Base-by-base conservation (phyloP, 2,329 filamentous ascomycete species). In the Canariomyces notabilis region DNA sequence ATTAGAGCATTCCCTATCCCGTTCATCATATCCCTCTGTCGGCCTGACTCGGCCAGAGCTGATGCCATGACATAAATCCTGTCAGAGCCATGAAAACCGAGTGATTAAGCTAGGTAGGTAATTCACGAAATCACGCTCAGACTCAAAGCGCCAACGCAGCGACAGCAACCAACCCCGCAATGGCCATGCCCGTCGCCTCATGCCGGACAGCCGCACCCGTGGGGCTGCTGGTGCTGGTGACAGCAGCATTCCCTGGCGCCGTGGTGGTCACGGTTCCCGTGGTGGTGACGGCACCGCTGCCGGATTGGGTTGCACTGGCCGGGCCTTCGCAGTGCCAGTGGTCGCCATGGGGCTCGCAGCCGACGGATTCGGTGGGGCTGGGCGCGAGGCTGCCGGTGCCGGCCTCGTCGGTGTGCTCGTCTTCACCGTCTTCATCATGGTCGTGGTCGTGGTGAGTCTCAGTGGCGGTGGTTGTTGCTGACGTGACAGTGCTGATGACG, bases 301-400 rank as follows among this genome's bases (percentile, higher is more conserved):
- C 19, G 22, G 16, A 5, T 21, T 9, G 38, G 2, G 18, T 2
- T 5, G 47, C 39, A 9, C 46, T 47, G 29, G 37, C 29, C 11
- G 50, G 42, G 20, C 52, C 50, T 15, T 43, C 29, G 41, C 55
- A 57, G 37, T 57, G 54, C 56, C 55, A 58, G 44, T 58, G 56
- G 33, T 58, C 56, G 18, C 56, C 54, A 26, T 58, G 56, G 6
- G 54, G 18, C 20, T 49, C 44, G 35, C 56, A 58, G 20, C 55
- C 55, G 21, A 49, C 50, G 6, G 53, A 56, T 45, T 53, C 56
- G 29, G 56, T 58, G 8, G 56, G 56, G 16, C 44, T 50, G 18
- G 56, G 56, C 26, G 36, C 39, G 14, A 54, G 45, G 41, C 35
- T 40, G 18, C 20, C 52, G 4, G 46, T 51, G 19, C 48, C 47